Conservation (phyloP, 2,329 filamentous ascomycete species). For the Sphaerulina populicola region DNA sequence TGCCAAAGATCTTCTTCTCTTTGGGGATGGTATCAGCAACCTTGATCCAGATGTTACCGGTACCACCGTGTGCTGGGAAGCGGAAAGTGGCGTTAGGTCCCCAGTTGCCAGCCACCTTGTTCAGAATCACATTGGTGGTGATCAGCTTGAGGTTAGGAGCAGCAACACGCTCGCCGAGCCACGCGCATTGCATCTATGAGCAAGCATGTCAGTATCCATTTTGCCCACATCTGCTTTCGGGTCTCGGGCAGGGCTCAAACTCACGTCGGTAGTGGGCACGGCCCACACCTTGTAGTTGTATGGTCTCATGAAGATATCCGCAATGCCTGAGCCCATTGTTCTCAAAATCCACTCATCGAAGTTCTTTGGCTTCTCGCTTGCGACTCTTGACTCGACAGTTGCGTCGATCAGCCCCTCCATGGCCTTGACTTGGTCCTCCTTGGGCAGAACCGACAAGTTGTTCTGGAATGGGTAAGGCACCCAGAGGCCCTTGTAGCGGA, state of each 20-base stretch:
- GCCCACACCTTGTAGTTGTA: conserved; percentile 99
- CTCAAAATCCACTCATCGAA: conserved; percentile 98
- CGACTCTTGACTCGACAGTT: conserved; percentile 73
- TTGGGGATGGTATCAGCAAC: conserved; percentile 87
- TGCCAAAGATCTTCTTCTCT: conserved; percentile 84
- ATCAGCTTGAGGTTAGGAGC: conserved; percentile 91
- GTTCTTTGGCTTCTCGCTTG: conserved; percentile 85
- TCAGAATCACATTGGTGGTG: conserved; percentile 86
- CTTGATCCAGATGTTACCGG: conserved; percentile 97
- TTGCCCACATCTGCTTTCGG: background rate
- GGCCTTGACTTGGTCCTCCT: conserved; percentile 91
- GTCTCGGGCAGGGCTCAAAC: conserved; percentile 20
- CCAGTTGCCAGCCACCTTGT: conserved; percentile 96
- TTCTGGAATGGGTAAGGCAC: conserved; percentile 99
- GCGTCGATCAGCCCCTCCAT: conserved; percentile 95
- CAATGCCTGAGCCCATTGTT: conserved; percentile 80
- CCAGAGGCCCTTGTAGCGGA: conserved; percentile 93
- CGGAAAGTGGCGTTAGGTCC: conserved; percentile 97
- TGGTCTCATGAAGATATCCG: conserved; percentile 94
- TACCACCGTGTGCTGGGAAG: conserved; percentile 91
- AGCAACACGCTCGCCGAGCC: conserved; percentile 97
- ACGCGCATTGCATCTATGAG: conserved; percentile 89
- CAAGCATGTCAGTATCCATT: conserved; percentile 3
- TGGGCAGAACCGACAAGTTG: conserved; percentile 96
- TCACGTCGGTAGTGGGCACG: conserved; percentile 89